These are phyloP conservation scores for Beauveria sp. DNA, from an alignment of 2,329 filamentous ascomycete species.

Conservation along the genomic window DNA sequence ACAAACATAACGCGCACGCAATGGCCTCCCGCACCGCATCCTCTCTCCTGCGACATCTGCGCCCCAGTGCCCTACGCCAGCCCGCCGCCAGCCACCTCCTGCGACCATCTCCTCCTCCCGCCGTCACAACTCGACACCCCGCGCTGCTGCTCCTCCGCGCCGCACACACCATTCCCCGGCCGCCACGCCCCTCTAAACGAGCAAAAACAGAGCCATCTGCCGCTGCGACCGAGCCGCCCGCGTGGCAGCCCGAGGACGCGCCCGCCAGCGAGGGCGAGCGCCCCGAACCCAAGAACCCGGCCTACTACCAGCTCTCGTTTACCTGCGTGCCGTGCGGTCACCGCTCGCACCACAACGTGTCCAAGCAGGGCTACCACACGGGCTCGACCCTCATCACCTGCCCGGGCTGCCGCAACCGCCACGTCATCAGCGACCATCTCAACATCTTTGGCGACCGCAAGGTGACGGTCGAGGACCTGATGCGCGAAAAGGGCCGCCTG, in stretches of 20 bases:
- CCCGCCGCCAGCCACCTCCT: constrained; percentile 7
- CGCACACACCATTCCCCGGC: constrained; percentile 30
- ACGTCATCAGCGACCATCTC: constrained; percentile 88
- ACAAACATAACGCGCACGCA: background rate
- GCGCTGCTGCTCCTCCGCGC: constrained; percentile 18
- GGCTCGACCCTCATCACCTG: constrained; percentile 87
- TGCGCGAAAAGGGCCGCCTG: constrained; percentile 65
- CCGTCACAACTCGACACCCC: constrained; percentile 11
- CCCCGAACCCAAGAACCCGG: constrained; percentile 35
- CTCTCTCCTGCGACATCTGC: constrained; percentile 14
- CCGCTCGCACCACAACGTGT: constrained; percentile 76
- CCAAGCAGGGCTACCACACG: constrained; percentile 90
- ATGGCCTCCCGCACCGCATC: constrained; percentile 24
- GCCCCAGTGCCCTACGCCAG: constrained; percentile 9
- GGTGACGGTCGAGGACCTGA: constrained; percentile 68
- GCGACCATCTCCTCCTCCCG: constrained; percentile 8
- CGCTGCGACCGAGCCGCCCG: background rate
- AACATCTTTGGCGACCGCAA: constrained; percentile 64
- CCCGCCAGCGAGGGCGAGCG: constrained; percentile 23
- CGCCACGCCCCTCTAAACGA: constrained; percentile 15
- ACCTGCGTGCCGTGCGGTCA: constrained; percentile 81
- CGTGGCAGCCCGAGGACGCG: constrained; percentile 12
- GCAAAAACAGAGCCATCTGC: background rate
- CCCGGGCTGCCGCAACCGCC: constrained; percentile 75
- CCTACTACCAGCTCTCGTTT: constrained; percentile 81